Base-by-base conservation (phyloP, 2,329 filamentous ascomycete species). In the Plectosphaerella plurivora region DNA sequence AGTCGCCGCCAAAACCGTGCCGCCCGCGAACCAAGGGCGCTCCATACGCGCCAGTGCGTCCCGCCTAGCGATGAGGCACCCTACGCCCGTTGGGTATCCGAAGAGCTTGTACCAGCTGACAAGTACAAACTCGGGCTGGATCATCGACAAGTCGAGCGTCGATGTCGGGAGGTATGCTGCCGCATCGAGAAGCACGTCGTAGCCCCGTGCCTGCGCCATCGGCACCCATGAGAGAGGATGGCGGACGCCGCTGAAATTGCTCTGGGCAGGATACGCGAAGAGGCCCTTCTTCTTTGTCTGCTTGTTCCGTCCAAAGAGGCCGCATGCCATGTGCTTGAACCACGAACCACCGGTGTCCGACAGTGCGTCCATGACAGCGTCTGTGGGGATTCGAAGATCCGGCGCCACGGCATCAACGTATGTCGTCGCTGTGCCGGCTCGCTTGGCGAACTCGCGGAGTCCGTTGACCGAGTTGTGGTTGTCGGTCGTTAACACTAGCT, bases 191-290 rank as follows among this genome's bases (percentile, higher is more conserved):
- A 73, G 60, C 3, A 74, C 71, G 50, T 73, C 68, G 50, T 69
- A 74, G 20, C 71, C 70, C 9, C 59, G 57, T 5, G 57, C 50
- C 55, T 73, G 71, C 2, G 70, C 71, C 15, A 63, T 52, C 2
- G 49, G 41, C 0, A 72, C 56, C 69, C 69, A 73, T 0, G 59
- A 57, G 1, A 75, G 61, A 14, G 72, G 69, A 45, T 75, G 72
- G 0, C 68, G 67, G 3, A 73, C 71, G 33, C 73, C 73, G 47
- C 62, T 69, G 51, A 75, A 74, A 56, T 76, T 76, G 55, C 69
- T 73, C 57, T 76, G 73, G 0, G 72, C 73, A 4, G 73, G 73
- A 57, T 73, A 76, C 4, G 72, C 73, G 53, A 76, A 73, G 16
- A 76, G 61, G 8, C 69, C 68, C 16, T 55, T 56, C 36, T 45